Evolutionary conservation across 2,329 filamentous ascomycete species (phyloP).

Genomic region (Aspergillus glaucus): DNA sequence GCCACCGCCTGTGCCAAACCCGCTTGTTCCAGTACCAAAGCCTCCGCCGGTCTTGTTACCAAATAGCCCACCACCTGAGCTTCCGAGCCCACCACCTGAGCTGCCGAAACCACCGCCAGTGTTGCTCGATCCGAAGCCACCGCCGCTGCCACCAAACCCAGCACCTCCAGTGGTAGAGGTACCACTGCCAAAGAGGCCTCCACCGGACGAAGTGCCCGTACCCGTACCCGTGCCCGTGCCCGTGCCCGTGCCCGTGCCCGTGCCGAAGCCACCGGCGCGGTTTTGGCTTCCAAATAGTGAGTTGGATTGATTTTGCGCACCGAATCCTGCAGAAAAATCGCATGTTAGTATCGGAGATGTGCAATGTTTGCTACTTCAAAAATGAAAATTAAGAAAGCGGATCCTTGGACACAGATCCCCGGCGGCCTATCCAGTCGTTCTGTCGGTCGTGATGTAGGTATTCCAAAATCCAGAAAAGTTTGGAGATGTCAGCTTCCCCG

Average conservation of each 20-base stretch:
- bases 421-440: neutral
- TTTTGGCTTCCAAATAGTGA: slow-evolving; percentile 32
- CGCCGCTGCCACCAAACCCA: slow-evolving; percentile 15
- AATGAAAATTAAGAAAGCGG: slow-evolving; percentile 3
- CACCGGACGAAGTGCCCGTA: slow-evolving; percentile 17
- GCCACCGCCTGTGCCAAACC: slow-evolving; percentile 22
- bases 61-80: slow-evolving; percentile 16
- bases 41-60: slow-evolving; percentile 18
- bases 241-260: slow-evolving; percentile 16
- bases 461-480: too few relatives aligned
- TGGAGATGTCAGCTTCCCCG: too few relatives aligned
- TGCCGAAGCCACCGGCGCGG: slow-evolving; percentile 26
- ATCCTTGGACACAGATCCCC: slow-evolving; percentile 6
- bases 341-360: slow-evolving; percentile 11
- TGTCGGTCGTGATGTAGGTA: neutral
- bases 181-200: slow-evolving; percentile 22
- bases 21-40: slow-evolving; percentile 18
- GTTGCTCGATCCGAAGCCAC: slow-evolving; percentile 14
- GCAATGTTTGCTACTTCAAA: slow-evolving; percentile 1
- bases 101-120: slow-evolving; percentile 25
- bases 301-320: slow-evolving; percentile 25
- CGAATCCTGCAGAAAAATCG: slow-evolving; percentile 28
- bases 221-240: slow-evolving; percentile 15
- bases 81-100: slow-evolving; percentile 21
- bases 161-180: slow-evolving; percentile 15